These are phyloP conservation scores for Acer yangbiense DNA, from an alignment of 345 rosid species.

Conservation along the genomic window DNA sequence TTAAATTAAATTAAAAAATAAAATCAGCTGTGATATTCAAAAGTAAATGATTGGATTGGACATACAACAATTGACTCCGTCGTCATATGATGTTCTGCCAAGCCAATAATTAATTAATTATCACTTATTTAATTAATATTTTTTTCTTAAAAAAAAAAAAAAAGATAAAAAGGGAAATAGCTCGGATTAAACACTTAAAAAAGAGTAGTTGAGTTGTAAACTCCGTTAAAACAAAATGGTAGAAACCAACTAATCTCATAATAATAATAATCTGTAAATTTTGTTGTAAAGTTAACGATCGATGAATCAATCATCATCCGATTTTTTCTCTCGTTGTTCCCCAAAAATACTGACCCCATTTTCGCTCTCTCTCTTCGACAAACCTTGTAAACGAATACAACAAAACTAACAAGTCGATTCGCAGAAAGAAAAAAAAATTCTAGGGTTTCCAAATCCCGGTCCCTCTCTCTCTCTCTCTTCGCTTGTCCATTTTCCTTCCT, in stretches of 20 bases:
- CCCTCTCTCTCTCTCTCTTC: constrained; percentile 6
- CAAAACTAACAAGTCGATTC: background rate
- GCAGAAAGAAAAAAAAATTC: background rate
- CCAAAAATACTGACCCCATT: constrained; percentile 19
- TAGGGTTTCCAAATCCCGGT: constrained; percentile 31
- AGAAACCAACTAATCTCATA: background rate
- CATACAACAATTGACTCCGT: background rate
- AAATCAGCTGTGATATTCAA: background rate
- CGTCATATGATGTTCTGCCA: background rate
- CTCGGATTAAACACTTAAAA: background rate
- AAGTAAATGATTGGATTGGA: background rate
- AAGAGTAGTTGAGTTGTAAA: background rate
- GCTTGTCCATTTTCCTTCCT: constrained; percentile 30
- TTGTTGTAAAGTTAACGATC: background rate
- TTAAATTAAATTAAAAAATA: too few relatives aligned
- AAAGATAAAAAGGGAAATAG: too few relatives aligned
- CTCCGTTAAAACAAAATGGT: background rate
- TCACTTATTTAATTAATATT: too few relatives aligned
- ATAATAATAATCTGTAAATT: too few relatives aligned
- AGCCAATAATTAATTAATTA: background rate
- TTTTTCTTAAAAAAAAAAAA: too few relatives aligned
- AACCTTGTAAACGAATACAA: background rate
- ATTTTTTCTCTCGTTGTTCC: background rate
- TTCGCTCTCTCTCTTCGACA: constrained; percentile 15
- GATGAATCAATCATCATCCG: background rate